Evolutionary conservation across 2,329 filamentous ascomycete genomes (phyloP).

Genomic region (Trichoderma atroviride): DNA sequence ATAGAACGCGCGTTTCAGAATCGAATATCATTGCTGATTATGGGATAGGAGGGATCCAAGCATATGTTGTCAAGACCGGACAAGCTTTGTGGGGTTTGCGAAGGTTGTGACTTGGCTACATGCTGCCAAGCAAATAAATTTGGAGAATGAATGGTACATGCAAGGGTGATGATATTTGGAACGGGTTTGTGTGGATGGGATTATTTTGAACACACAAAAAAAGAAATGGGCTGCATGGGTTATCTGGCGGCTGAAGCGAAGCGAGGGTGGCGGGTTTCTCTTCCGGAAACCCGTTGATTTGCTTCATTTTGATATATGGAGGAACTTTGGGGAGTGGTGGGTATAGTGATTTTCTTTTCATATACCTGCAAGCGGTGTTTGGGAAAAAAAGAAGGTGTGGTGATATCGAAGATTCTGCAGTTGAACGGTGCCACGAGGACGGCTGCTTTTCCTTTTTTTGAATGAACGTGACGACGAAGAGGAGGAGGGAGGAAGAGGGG

Average conservation of each 20-base stretch:
- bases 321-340: not conserved
- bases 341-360: not conserved
- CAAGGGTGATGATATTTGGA: not conserved
- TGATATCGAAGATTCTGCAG: conserved; percentile 7
- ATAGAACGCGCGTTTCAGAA: conserved; percentile 42
- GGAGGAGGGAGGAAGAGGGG: not conserved
- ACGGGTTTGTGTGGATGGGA: not conserved
- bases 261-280: not conserved
- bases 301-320: not conserved
- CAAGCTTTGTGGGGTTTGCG: conserved; percentile 39
- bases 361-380: too few relatives aligned
- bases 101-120: not conserved
- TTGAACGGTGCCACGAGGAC: conserved; percentile 3
- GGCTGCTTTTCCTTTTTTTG: not conserved
- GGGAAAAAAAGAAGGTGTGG: conserved; percentile 16
- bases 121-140: not conserved
- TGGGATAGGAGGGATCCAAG: conserved; percentile 31
- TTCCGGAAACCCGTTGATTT: not conserved
- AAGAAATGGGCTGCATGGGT: not conserved
- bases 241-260: conserved; percentile 1
- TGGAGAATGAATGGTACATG: not conserved
- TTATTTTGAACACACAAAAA: not conserved
- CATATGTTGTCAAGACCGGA: conserved; percentile 42
- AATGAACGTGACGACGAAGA: not conserved
- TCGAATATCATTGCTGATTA: conserved; percentile 38